phyloP scores from a whole-genome alignment of 2,329 filamentous ascomycete genomes.

The Aspergillus fumigatus region DNA sequence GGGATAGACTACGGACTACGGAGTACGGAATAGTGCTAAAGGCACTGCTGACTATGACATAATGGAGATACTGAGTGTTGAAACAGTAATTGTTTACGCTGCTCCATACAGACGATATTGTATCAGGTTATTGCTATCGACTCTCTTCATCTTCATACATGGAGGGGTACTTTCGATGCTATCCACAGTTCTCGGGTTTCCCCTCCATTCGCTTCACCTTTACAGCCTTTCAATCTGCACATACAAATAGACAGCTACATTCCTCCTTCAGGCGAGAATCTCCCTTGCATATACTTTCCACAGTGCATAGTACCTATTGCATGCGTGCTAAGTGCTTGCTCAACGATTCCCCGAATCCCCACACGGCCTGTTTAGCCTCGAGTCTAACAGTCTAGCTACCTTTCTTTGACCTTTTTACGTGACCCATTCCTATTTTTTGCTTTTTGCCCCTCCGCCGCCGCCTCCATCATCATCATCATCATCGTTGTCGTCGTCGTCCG shows the following conservation, averaged over 20 bases:
- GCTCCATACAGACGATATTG: neutral
- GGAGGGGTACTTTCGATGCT: neutral
- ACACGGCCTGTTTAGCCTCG: neutral
- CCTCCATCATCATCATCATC: conserved; percentile 3
- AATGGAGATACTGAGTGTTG: neutral
- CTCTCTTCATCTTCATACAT: neutral
- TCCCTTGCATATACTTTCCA: neutral
- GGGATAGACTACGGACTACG: too few species aligned
- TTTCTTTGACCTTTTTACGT: neutral
- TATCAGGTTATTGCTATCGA: neutral
- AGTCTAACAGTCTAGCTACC: neutral
- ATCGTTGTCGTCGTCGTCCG: conserved; percentile 3
- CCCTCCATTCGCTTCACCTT: neutral
- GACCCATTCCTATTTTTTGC: neutral
- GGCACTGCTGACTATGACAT: neutral
- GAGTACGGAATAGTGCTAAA: too few species aligned
- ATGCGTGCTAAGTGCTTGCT: neutral
- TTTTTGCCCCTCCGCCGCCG: neutral
- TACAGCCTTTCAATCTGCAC: neutral
- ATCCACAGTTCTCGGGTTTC: neutral
- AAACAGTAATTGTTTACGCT: neutral
- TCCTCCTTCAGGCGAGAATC: neutral
- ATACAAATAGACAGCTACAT: neutral
- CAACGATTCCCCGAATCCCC: neutral
- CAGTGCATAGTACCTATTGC: neutral